Conservation (phyloP, 1,139 yeast genomes). For the Nadsonia commutata region DNA sequence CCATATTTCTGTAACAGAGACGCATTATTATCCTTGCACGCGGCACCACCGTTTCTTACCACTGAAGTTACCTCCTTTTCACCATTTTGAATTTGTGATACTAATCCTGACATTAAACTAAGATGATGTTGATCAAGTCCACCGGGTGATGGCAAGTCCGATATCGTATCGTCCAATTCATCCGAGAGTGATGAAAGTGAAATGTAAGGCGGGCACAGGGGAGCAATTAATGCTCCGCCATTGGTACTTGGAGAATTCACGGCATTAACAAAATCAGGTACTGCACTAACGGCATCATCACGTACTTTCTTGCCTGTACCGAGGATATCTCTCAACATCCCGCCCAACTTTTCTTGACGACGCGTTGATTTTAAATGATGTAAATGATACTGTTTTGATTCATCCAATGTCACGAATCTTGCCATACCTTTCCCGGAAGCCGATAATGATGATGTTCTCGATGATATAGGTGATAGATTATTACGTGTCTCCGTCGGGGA, state of each 20-base stretch:
- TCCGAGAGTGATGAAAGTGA: too few relatives aligned
- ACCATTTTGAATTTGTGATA: constrained; percentile 12
- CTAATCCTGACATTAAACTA: constrained; percentile 14
- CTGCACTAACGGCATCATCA: constrained; percentile 13
- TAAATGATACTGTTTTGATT: constrained; percentile 30
- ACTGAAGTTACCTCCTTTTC: constrained; percentile 11
- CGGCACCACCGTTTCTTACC: constrained; percentile 6
- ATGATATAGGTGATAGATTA: too few relatives aligned
- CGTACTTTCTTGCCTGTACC: constrained; percentile 26
- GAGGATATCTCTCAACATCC: constrained; percentile 66
- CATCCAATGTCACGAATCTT: too few relatives aligned
- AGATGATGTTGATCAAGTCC: constrained; percentile 12
- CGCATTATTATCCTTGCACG: constrained; percentile 16
- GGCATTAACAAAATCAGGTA: constrained; percentile 5
- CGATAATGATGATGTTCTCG: too few relatives aligned
- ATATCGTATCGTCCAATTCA: background rate
- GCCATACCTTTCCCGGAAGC: too few relatives aligned
- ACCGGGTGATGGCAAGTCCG: constrained; percentile 1
- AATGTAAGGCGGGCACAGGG: constrained; percentile 3
- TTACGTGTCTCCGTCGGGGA: too few relatives aligned
- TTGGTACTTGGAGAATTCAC: background rate
- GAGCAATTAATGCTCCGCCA: constrained; percentile 6
- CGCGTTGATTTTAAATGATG: constrained; percentile 60
- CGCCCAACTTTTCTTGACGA: constrained; percentile 69
- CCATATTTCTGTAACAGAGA: constrained; percentile 60